Evolutionary conservation across 495 filamentous ascomycete species (phyloP).

Genomic region (Penicillium argentinense): DNA sequence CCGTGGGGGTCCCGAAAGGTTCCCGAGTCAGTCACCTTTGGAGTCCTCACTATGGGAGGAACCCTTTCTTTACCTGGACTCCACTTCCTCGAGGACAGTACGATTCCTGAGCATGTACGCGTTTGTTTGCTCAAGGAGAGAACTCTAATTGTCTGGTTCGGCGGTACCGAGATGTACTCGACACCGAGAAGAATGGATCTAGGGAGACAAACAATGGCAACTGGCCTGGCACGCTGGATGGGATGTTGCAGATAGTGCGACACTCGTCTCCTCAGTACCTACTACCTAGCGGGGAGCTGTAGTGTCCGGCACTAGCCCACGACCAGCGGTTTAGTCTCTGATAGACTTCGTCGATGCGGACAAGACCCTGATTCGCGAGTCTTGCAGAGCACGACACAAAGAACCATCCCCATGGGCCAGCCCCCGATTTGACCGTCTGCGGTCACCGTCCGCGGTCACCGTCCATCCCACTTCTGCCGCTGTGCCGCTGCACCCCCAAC

Average conservation of each 20-base stretch:
- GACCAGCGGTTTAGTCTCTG: slow-evolving; percentile 14
- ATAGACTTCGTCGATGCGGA: slow-evolving; percentile 13
- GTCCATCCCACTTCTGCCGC: too few species aligned
- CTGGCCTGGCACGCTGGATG: neutral
- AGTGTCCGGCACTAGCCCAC: slow-evolving; percentile 9
- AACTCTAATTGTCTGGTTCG: neutral
- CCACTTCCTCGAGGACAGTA: too few species aligned
- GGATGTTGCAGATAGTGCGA: too few species aligned
- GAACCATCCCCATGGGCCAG: slow-evolving; percentile 4
- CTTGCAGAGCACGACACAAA: neutral
- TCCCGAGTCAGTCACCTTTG: slow-evolving; percentile 3
- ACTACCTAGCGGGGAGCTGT: too few species aligned
- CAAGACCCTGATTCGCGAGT: slow-evolving; percentile 6
- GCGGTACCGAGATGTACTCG: too few species aligned
- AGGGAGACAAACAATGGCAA: neutral
- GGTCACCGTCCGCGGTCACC: too few species aligned
- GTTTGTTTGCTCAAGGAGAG: neutral
- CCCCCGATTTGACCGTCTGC: neutral
- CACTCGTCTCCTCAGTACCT: too few species aligned
- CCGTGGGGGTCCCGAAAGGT: neutral
- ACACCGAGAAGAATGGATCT: neutral
- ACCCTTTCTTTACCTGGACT: neutral
- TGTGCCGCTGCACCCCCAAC: too few species aligned
- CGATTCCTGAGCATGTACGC: too few species aligned
- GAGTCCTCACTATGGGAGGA: too few species aligned